These are phyloP conservation scores for Torulaspora delbrueckii DNA, from an alignment of 805 yeast genomes.

Conservation along the genomic window DNA sequence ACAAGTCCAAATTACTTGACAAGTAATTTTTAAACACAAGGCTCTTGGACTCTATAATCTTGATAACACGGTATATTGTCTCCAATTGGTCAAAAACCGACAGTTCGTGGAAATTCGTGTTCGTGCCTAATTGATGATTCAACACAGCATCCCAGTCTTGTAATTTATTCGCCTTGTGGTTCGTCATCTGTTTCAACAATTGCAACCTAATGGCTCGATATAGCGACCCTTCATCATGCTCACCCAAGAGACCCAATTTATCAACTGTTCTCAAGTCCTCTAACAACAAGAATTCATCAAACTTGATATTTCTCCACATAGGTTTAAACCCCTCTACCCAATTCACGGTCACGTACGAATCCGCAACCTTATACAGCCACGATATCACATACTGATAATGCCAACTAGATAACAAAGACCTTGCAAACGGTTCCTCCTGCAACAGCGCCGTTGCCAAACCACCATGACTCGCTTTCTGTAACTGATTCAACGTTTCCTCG, in stretches of 20 bases:
- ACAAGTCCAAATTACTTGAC: slow-evolving; percentile 25
- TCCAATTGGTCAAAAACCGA: slow-evolving; percentile 26
- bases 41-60: slow-evolving; percentile 30
- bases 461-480: slow-evolving; percentile 17
- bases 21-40: slow-evolving; percentile 29
- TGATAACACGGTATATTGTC: slow-evolving; percentile 25
- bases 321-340: slow-evolving; percentile 21
- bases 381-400: slow-evolving; percentile 32
- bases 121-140: slow-evolving; percentile 17
- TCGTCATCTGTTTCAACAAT: slow-evolving; percentile 23
- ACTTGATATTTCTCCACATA: slow-evolving; percentile 29
- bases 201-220: slow-evolving; percentile 19
- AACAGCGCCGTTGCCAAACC: slow-evolving; percentile 5
- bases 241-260: slow-evolving; percentile 3
- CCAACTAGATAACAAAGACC: slow-evolving; percentile 24
- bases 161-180: slow-evolving; percentile 23
- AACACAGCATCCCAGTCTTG: slow-evolving; percentile 28
- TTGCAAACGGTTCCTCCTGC: slow-evolving; percentile 7
- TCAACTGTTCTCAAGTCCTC: slow-evolving; percentile 17
- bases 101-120: slow-evolving; percentile 11
- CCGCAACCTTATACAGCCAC: slow-evolving; percentile 34
- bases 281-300: slow-evolving; percentile 30
- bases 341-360: slow-evolving; percentile 23
- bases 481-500: slow-evolving; percentile 23
- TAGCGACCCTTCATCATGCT: slow-evolving; percentile 10